These are phyloP conservation scores for Kodamaea laetipori DNA, from an alignment of 805 yeast species.

Conservation along the genomic window DNA sequence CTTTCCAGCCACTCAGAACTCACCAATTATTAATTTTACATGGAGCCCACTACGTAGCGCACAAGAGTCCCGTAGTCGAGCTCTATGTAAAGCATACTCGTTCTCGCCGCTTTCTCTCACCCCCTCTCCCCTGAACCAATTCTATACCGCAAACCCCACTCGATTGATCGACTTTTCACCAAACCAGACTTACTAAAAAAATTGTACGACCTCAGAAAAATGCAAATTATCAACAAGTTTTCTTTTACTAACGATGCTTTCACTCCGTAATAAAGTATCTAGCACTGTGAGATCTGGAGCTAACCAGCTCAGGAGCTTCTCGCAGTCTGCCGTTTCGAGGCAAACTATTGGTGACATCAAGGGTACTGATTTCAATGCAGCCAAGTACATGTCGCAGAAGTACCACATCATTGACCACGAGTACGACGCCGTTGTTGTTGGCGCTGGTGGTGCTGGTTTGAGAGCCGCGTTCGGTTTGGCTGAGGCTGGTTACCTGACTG, in stretches of 20 bases:
- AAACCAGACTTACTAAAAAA: too few relatives aligned
- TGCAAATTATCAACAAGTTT: slow-evolving; percentile 5
- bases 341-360: slow-evolving; percentile 44
- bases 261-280: slow-evolving; percentile 13
- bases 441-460: slow-evolving; percentile 99
- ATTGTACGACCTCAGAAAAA: background rate
- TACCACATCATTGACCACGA: slow-evolving; percentile 96
- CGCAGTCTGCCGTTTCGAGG: slow-evolving; percentile 28
- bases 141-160: too few relatives aligned
- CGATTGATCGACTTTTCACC: too few relatives aligned
- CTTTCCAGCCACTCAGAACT: slow-evolving; percentile 10
- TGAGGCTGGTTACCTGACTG: slow-evolving; percentile 95
- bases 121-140: slow-evolving; percentile 5
- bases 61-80: too few relatives aligned
- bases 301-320: slow-evolving; percentile 25
- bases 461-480: slow-evolving; percentile 98
- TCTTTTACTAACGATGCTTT: slow-evolving; percentile 13
- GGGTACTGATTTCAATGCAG: slow-evolving; percentile 42
- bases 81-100: too few relatives aligned
- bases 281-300: slow-evolving; percentile 3
- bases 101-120: too few relatives aligned
- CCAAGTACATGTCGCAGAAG: slow-evolving; percentile 55
- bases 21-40: slow-evolving; percentile 11
- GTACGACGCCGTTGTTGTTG: slow-evolving; percentile 96
- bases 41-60: too few relatives aligned